A percentile compares a stretch with the other conserved stretches of the same genome.
Conservation (phyloP, 306 rosid genomes). For the Trifolium repens region DNA sequence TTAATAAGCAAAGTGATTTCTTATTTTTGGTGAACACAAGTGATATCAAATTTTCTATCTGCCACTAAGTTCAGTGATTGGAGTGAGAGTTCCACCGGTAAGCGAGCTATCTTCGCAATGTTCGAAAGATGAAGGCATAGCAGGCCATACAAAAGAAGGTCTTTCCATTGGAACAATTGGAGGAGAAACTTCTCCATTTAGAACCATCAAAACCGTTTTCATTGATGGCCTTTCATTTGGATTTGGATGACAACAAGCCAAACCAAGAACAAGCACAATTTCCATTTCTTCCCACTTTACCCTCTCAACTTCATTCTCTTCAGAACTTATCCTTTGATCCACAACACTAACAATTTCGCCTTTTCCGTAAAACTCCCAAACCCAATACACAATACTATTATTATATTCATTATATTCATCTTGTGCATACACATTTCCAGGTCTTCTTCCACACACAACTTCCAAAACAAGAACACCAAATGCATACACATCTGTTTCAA, state of each 20-base stretch:
- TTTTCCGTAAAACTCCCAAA: constrained; percentile 64
- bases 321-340: constrained; percentile 50
- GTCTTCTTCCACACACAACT: constrained; percentile 69
- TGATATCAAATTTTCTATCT: no score
- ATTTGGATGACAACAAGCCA: constrained; percentile 86
- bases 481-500: constrained; percentile 80
- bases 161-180: constrained; percentile 58
- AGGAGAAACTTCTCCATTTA: constrained; percentile 59
- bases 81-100: constrained; percentile 24
- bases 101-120: constrained; percentile 29
- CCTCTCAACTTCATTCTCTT: not conserved
- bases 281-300: constrained; percentile 13
- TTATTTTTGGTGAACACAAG: no score
- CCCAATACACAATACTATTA: constrained; percentile 65
- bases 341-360: constrained; percentile 49
- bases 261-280: constrained; percentile 57
- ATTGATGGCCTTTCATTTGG: constrained; percentile 73
- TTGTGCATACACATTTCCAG: constrained; percentile 47
- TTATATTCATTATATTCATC: constrained; percentile 44
- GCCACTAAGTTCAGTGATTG: constrained; percentile 44
- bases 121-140: constrained; percentile 58
- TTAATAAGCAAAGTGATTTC: no score
- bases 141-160: constrained; percentile 79
- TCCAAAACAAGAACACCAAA: constrained; percentile 72
- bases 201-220: constrained; percentile 63